phyloP scores from a whole-genome alignment of 1,139 yeast genomes.

The Pichiaceae sp. region DNA sequence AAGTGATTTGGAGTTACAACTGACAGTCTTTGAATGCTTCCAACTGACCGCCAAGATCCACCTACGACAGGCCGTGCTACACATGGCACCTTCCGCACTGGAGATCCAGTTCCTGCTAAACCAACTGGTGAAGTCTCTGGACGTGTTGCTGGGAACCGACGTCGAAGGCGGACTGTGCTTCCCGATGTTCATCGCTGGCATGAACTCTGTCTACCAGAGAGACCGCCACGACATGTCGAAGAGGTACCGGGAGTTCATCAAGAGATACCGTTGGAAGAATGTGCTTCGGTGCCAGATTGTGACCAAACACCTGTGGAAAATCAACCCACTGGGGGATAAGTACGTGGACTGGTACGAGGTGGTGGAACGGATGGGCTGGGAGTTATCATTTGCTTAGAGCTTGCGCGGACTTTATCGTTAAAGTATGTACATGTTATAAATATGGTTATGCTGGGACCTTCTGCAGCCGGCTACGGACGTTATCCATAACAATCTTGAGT shows the following conservation, averaged over 20 bases:
- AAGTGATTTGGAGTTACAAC: constrained; percentile 54
- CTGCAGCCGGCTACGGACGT: constrained; percentile 18
- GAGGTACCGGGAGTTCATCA: constrained; percentile 48
- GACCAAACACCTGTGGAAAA: constrained; percentile 51
- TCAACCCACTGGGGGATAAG: constrained; percentile 36
- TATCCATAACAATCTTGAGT: constrained; percentile 69
- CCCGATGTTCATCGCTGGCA: constrained; percentile 72
- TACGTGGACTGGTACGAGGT: constrained; percentile 63
- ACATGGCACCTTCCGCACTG: constrained; percentile 53
- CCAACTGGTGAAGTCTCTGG: constrained; percentile 50
- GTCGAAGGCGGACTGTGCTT: constrained; percentile 69
- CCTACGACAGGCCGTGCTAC: constrained; percentile 53
- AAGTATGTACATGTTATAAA: background rate
- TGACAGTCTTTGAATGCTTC: constrained; percentile 64
- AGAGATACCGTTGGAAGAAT: constrained; percentile 61
- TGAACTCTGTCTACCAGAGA: constrained; percentile 45
- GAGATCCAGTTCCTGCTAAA: constrained; percentile 55
- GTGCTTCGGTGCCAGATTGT: constrained; percentile 51
- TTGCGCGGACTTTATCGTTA: background rate
- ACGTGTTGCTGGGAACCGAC: constrained; percentile 53
- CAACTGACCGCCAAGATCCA: constrained; percentile 65
- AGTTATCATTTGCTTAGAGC: constrained; percentile 58
- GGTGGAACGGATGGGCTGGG: constrained; percentile 66
- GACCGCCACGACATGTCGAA: constrained; percentile 44
- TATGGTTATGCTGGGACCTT: background rate